Percentiles rank a stretch among this genome's conserved stretches.
These are phyloP conservation scores for Paragyromitra xinjiangensis DNA, from an alignment of 495 filamentous ascomycete genomes.

Conservation along the genomic window DNA sequence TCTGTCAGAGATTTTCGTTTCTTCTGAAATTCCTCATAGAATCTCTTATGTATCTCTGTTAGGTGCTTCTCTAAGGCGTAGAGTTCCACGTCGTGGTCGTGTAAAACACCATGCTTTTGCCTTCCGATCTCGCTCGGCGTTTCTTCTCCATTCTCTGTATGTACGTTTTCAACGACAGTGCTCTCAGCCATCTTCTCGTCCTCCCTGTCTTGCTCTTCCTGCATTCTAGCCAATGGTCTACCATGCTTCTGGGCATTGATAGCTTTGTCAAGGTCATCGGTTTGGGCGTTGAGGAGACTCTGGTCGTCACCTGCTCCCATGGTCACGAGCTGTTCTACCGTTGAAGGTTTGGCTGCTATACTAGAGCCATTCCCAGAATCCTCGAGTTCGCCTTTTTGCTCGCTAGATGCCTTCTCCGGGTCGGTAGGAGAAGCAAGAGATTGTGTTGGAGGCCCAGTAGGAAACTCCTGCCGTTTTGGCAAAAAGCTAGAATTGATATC, in stretches of 20 bases:
- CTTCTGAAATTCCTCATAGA: constrained; percentile 81
- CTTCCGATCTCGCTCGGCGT: constrained; percentile 58
- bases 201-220: constrained; percentile 85
- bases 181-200: constrained; percentile 69
- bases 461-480: constrained; percentile 83
- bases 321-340: constrained; percentile 76
- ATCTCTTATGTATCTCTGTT: constrained; percentile 74
- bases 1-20: constrained; percentile 61
- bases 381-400: constrained; percentile 57
- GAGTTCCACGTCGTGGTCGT: constrained; percentile 81
- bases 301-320: constrained; percentile 80
- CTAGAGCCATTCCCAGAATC: constrained; percentile 58
- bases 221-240: constrained; percentile 83
- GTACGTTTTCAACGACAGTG: constrained; percentile 61
- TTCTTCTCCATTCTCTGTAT: constrained; percentile 61
- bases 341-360: constrained; percentile 61
- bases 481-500: constrained; percentile 99
- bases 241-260: constrained; percentile 89
- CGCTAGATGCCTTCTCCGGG: constrained; percentile 37
- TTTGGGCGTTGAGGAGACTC: constrained; percentile 74
- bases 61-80: constrained; percentile 76
- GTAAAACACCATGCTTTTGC: constrained; percentile 60
- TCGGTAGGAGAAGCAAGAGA: constrained; percentile 37
- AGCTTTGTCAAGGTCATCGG: constrained; percentile 81
- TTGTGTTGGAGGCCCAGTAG: constrained; percentile 57